Evolutionary conservation across 2,329 filamentous ascomycete genomes (phyloP).

Genomic region (Neonectria ditissima): DNA sequence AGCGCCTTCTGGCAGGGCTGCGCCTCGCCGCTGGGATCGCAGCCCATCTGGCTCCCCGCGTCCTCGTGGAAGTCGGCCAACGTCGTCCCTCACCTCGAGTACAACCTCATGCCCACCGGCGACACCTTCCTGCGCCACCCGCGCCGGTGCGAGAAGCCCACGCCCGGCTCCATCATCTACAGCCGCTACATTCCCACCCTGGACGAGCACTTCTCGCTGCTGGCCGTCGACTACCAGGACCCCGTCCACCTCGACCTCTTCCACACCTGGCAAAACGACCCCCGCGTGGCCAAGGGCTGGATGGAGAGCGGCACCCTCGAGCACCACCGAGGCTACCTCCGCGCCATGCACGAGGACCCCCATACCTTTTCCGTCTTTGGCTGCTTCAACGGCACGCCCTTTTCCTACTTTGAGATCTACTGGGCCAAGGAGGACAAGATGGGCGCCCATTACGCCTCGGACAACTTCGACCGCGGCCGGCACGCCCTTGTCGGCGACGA

Average conservation of each 20-base stretch:
- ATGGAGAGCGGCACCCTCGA: constrained; percentile 80
- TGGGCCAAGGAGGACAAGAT: constrained; percentile 64
- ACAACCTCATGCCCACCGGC: constrained; percentile 47
- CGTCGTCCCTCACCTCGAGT: constrained; percentile 52
- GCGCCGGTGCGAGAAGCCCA: constrained; percentile 74
- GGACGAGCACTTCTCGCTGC: constrained; percentile 78
- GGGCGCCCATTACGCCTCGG: constrained; percentile 66
- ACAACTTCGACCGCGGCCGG: constrained; percentile 69
- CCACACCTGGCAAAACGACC: constrained; percentile 84
- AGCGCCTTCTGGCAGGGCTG: constrained; percentile 75
- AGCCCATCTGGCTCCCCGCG: constrained; percentile 68
- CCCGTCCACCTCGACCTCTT: constrained; percentile 73
- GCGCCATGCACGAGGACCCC: constrained; percentile 73
- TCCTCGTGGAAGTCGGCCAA: constrained; percentile 54
- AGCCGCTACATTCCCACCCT: constrained; percentile 81
- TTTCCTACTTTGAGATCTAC: constrained; percentile 80
- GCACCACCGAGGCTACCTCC: constrained; percentile 77
- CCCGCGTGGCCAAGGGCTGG: constrained; percentile 80
- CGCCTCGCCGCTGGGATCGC: constrained; percentile 72
- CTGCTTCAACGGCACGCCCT: constrained; percentile 74
- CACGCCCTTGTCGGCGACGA: constrained; percentile 69
- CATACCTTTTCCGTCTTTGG: constrained; percentile 76
- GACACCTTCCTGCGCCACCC: constrained; percentile 68
- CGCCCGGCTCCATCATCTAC: constrained; percentile 75
- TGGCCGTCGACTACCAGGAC: constrained; percentile 73